Evolutionary conservation across 2,329 filamentous ascomycete species (phyloP).

Genomic region (Aspergillus uvarum): DNA sequence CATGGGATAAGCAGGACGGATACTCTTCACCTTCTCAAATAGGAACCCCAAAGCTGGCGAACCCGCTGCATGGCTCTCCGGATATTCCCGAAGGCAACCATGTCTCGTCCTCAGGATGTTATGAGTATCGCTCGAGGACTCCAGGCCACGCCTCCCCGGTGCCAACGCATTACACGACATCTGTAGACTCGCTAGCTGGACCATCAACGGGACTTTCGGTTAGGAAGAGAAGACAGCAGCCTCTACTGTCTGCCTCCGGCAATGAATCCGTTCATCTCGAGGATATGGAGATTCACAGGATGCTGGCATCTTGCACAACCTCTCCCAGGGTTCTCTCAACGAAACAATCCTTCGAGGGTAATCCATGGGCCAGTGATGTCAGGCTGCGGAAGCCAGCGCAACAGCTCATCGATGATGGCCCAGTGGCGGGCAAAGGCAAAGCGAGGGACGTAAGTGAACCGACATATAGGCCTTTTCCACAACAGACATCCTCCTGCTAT

Average conservation of each 20-base stretch:
- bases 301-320: constrained; percentile 25
- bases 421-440: constrained; percentile 1
- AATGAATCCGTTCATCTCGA: constrained; percentile 26
- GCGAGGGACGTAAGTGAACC: constrained; percentile 2
- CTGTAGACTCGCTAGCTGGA: constrained; percentile 18
- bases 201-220: constrained; percentile 21
- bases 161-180: constrained; percentile 10
- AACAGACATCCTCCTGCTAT: constrained; percentile 28
- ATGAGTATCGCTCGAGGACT: not conserved
- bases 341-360: constrained; percentile 24
- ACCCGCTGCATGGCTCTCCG: not conserved
- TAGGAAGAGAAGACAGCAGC: constrained; percentile 25
- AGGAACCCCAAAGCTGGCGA: not conserved
- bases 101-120: not conserved
- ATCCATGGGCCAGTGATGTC: constrained; percentile 15
- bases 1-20: constrained; percentile 1
- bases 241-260: constrained; percentile 17
- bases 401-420: not conserved
- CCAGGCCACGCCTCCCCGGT: constrained; percentile 11
- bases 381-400: constrained; percentile 13
- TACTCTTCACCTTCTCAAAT: constrained; percentile 5
- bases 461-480: constrained; percentile 7
- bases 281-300: constrained; percentile 31
- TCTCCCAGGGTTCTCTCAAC: constrained; percentile 22
- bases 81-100: not conserved